Evolutionary conservation across 2,329 filamentous ascomycete genomes (phyloP), one percentile per base, ranked within the genome.

Genomic region (Xylaria sp.): DNA sequence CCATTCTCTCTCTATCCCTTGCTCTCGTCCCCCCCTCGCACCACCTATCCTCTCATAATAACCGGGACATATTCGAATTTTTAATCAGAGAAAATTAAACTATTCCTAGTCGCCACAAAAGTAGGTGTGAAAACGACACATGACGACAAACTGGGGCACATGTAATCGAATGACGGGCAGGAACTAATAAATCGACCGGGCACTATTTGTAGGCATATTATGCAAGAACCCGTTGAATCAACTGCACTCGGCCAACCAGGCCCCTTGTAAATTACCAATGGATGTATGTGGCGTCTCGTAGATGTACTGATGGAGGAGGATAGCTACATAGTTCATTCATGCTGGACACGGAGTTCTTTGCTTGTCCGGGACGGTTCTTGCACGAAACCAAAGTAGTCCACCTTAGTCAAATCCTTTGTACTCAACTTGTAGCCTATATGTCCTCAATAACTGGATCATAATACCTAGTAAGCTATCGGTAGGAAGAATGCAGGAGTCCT

Each of bases 241-340:
- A 75, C 74, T 74, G 76, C 76, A 71, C 73, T 75, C 74, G 76
- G 71, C 78, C 74, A 80, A 77, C 76, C 72, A 79, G 74, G 77
- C 78, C 77, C 75, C 74, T 80, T 78, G 76, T 76, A 77, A 80
- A 80, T 80, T 80, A 80, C 78, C 80, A 79, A 72, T 71, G 75
- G 73, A 76, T 82, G 80, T 81, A 81, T 83, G 82, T 83, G 82
- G 82, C 81, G 80, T 81, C 79, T 83, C 78, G 77, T 81, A 81
- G 80, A 80, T 78, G 75, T 74, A 80, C 80, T 81, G 78, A 80
- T 78, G 79, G 77, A 84, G 84, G 84, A 76, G 84, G 84, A 76
- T 85, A 79, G 77, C 76, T 84, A 84, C 84, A 86, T 82, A 75
- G 75, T 74, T 80, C 76, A 80, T 81, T 81, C 82, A 81, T 81